Percentiles rank a stretch among this genome's conserved stretches.
These are phyloP conservation scores for Melastoma malabathricum DNA, from an alignment of 345 rosid species.

Conservation along the genomic window DNA sequence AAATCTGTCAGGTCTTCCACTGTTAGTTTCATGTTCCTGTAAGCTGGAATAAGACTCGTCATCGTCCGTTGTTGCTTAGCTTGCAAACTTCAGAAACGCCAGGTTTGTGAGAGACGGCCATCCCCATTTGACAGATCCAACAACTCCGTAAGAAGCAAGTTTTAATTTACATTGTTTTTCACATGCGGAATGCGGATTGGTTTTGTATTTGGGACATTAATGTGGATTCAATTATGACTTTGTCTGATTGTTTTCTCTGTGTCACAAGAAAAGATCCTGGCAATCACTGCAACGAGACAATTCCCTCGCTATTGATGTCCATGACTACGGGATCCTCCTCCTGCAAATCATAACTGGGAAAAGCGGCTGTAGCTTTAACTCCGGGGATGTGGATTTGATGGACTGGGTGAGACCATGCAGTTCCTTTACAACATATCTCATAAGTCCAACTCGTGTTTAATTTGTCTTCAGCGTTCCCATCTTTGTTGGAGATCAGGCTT, in stretches of 20 bases:
- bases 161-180: background rate
- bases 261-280: slow-evolving; percentile 1
- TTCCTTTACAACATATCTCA: background rate
- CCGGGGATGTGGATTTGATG: slow-evolving; percentile 14
- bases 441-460: background rate
- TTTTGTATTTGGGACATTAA: background rate
- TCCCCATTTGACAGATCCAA: slow-evolving; percentile 2
- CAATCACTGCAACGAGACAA: slow-evolving; percentile 14
- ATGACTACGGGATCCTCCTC: slow-evolving; percentile 27
- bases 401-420: slow-evolving; percentile 24
- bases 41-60: slow-evolving; percentile 1
- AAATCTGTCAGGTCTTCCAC: background rate
- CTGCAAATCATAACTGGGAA: slow-evolving; percentile 36
- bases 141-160: slow-evolving; percentile 23
- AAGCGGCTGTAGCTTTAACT: slow-evolving; percentile 12
- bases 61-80: slow-evolving; percentile 15
- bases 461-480: background rate
- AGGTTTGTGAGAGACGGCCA: slow-evolving; percentile 15
- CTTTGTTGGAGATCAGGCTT: slow-evolving; percentile 15
- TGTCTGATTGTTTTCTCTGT: background rate
- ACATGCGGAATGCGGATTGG: background rate
- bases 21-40: background rate
- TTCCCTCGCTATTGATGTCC: slow-evolving; percentile 18
- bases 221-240: no score
- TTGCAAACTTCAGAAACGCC: slow-evolving; percentile 23